A percentile compares a stretch with the other conserved stretches of the same genome.
Evolutionary conservation across 257 asterid genomes (phyloP).

Genomic region (Petunia axillaris): DNA sequence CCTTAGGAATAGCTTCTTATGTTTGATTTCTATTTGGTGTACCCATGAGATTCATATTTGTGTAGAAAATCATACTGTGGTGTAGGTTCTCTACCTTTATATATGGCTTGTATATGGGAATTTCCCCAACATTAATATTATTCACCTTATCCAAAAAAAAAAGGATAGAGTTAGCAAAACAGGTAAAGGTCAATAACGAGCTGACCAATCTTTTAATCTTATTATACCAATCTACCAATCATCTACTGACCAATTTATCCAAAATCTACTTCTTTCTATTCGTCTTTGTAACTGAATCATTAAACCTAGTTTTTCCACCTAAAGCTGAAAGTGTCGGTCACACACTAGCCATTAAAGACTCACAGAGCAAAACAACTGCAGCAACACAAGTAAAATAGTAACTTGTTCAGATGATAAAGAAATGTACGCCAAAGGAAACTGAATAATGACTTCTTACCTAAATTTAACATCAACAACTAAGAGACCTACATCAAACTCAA

Average conservation of each 20-base stretch:
- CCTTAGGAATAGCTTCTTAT: too few species aligned
- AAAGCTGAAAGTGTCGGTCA: neutral
- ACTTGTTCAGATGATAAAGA: neutral
- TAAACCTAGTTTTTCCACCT: slow-evolving; percentile 6
- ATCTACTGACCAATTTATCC: neutral
- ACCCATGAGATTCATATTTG: too few species aligned
- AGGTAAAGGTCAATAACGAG: neutral
- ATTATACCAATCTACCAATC: neutral
- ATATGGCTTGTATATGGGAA: too few species aligned
- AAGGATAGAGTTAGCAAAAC: neutral
- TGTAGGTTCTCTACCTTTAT: too few species aligned
- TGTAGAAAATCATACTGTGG: too few species aligned
- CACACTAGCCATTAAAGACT: slow-evolving; percentile 13
- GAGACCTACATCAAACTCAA: slow-evolving; percentile 6
- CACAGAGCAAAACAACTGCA: neutral
- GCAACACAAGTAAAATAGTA: neutral
- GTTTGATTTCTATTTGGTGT: too few species aligned
- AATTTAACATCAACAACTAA: slow-evolving; percentile 5
- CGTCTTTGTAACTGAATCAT: neutral
- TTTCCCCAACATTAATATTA: too few species aligned
- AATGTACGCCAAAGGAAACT: neutral
- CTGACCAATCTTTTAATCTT: neutral
- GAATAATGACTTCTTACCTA: neutral
- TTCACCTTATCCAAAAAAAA: too few species aligned
- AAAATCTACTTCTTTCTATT: neutral